phyloP scores from a whole-genome alignment of 371 early-diverging fungal species.

The Rhizopus delemar region DNA sequence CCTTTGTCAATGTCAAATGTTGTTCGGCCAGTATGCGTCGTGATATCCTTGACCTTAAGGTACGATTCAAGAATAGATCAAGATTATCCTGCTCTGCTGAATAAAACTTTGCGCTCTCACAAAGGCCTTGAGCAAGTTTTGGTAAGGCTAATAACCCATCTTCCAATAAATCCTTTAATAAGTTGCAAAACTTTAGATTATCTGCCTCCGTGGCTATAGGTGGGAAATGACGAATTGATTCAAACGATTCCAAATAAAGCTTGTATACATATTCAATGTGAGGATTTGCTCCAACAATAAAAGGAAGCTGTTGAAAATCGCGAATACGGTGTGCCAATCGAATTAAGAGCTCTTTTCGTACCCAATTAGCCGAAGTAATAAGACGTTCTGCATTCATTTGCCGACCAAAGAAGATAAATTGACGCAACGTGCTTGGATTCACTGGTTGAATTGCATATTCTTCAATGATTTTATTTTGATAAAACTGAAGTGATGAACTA shows the following conservation, averaged over 20 bases:
- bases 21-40: conserved; percentile 91
- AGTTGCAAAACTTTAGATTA: conserved; percentile 74
- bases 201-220: conserved; percentile 70
- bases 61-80: conserved; percentile 87
- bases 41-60: conserved; percentile 89
- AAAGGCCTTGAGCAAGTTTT: conserved; percentile 80
- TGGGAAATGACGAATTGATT: conserved; percentile 69
- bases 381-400: conserved; percentile 83
- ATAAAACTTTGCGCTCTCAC: conserved; percentile 70
- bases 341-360: conserved; percentile 86
- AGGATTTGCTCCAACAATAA: conserved; percentile 90
- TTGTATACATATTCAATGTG: conserved; percentile 83
- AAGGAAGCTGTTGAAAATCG: conserved; percentile 90
- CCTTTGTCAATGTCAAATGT: conserved; percentile 79
- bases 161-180: conserved; percentile 70
- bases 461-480: conserved; percentile 88
- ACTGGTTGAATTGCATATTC: conserved; percentile 76
- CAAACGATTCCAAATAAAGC: conserved; percentile 90
- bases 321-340: conserved; percentile 91
- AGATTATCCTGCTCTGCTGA: conserved; percentile 32
- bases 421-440: conserved; percentile 86
- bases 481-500: conserved; percentile 71
- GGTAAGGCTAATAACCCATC: conserved; percentile 85
- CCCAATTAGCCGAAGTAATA: conserved; percentile 84
- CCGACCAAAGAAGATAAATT: conserved; percentile 92